A percentile compares a stretch with the other conserved stretches of the same genome.
These are phyloP conservation scores for Ilyonectria destructans DNA, from an alignment of 2,329 filamentous ascomycete species.

Conservation along the genomic window DNA sequence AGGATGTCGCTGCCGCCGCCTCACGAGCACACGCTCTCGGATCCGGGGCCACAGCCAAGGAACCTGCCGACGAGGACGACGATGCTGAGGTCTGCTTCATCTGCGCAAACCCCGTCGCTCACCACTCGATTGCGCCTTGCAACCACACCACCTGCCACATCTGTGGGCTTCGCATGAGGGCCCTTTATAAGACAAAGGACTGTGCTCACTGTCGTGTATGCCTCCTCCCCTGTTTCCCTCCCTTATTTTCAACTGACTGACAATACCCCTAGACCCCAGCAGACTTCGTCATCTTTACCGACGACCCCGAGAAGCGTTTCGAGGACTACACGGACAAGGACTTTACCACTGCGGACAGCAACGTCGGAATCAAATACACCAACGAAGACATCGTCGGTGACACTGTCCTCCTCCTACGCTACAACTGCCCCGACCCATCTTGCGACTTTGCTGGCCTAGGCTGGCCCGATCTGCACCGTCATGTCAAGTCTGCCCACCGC, in stretches of 20 bases:
- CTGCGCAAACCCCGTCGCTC: conserved; percentile 90
- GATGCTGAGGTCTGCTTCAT: conserved; percentile 96
- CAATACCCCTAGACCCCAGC: conserved; percentile 72
- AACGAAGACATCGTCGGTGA: conserved; percentile 92
- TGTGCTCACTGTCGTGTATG: conserved; percentile 95
- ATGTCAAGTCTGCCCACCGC: conserved; percentile 86
- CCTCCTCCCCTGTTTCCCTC: not conserved
- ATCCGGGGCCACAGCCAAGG: conserved; percentile 41
- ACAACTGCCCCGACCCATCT: conserved; percentile 91
- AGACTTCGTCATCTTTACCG: conserved; percentile 91
- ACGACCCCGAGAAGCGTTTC: conserved; percentile 85
- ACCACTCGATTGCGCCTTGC: conserved; percentile 92
- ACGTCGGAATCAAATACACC: conserved; percentile 93
- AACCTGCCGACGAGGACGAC: conserved; percentile 63
- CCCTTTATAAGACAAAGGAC: conserved; percentile 95
- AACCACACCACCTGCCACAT: conserved; percentile 98
- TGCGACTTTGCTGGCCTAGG: conserved; percentile 86
- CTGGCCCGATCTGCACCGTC: conserved; percentile 74
- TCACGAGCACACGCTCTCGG: conserved; percentile 58
- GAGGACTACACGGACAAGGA: conserved; percentile 85
- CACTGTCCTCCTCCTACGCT: conserved; percentile 87
- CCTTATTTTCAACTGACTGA: conserved; percentile 35
- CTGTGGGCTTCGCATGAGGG: conserved; percentile 90
- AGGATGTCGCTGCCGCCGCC: conserved; percentile 51
- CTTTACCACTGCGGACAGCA: conserved; percentile 84